Percentiles rank a stretch among this genome's conserved stretches.
These are phyloP conservation scores for Datura wrightii DNA, from an alignment of 257 asterid genomes.

Conservation along the genomic window DNA sequence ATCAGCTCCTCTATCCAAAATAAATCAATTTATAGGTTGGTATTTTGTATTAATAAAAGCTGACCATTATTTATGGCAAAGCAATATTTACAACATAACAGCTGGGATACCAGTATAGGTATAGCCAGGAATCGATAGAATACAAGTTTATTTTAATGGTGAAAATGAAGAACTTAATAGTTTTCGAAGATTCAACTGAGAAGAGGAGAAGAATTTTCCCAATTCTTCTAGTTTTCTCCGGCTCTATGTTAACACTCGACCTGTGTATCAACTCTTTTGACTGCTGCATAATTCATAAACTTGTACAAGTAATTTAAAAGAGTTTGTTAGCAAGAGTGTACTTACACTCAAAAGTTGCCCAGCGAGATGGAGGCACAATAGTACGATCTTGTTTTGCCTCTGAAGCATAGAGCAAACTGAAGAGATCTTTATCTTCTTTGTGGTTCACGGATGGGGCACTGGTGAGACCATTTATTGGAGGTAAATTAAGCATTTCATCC, in stretches of 20 bases:
- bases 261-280: neutral
- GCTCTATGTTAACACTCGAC: neutral
- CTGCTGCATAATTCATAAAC: constrained; percentile 18
- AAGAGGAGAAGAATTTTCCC: neutral
- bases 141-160: neutral
- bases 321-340: constrained; percentile 4
- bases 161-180: neutral
- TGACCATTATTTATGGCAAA: neutral
- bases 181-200: neutral
- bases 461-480: constrained; percentile 38
- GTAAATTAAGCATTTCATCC: constrained; percentile 39
- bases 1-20: constrained; percentile 36
- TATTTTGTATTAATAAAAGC: neutral
- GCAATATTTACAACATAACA: neutral
- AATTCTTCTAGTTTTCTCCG: neutral
- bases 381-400: constrained; percentile 65
- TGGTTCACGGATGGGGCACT: constrained; percentile 42
- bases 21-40: neutral
- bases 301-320: neutral
- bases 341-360: constrained; percentile 99
- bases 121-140: neutral
- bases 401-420: constrained; percentile 70
- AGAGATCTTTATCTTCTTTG: constrained; percentile 66
- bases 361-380: constrained; percentile 88
- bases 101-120: neutral